Conservation (phyloP, 768 basidiomycete genomes). For the Terana coerulea region DNA sequence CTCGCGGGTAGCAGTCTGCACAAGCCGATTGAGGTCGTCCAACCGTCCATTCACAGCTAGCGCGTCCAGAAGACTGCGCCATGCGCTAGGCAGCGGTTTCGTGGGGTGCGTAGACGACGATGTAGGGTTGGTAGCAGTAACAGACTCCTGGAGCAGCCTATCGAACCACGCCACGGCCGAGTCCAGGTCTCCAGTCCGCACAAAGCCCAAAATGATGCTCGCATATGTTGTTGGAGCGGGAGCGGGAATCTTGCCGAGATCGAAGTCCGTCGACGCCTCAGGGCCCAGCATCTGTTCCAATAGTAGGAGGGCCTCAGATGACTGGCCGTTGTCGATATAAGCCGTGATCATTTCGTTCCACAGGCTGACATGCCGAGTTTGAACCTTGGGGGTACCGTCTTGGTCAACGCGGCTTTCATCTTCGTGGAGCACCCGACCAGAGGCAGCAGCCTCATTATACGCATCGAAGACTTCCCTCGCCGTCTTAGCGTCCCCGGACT, state of each 20-base stretch:
- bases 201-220: constrained; percentile 63
- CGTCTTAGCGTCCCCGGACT: constrained; percentile 42
- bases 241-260: constrained; percentile 43
- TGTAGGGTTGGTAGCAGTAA: constrained; percentile 30
- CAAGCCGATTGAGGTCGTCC: constrained; percentile 29
- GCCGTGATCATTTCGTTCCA: constrained; percentile 79
- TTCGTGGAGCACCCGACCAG: constrained; percentile 30
- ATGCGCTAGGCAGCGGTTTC: constrained; percentile 52
- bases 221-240: constrained; percentile 64
- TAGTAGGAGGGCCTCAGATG: constrained; percentile 60
- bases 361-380: constrained; percentile 36
- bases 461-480: constrained; percentile 62
- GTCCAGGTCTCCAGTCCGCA: constrained; percentile 51
- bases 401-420: neutral
- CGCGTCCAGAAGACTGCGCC: constrained; percentile 55
- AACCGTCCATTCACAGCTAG: constrained; percentile 47
- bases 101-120: constrained; percentile 39
- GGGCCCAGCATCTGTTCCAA: constrained; percentile 70
- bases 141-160: constrained; percentile 47
- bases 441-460: constrained; percentile 42
- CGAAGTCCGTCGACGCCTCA: constrained; percentile 28
- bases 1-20: neutral
- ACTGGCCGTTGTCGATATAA: constrained; percentile 61
- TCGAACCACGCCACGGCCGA: constrained; percentile 74
- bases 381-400: constrained; percentile 17